phyloP scores from a whole-genome alignment of 208 protist species.

The Angomonas ambiguus region DNA sequence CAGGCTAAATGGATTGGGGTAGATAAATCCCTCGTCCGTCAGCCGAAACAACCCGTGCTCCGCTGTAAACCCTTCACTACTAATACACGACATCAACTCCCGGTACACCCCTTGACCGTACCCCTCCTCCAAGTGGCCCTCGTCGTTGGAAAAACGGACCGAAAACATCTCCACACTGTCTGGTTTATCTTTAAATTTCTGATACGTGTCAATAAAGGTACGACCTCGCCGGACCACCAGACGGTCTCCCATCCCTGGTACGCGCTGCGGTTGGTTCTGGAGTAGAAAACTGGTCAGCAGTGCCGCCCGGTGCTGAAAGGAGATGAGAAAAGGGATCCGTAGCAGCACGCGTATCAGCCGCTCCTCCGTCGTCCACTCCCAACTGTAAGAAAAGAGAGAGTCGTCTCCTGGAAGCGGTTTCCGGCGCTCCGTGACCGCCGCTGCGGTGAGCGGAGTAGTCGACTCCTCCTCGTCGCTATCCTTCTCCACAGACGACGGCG shows the following conservation, averaged over 20 bases:
- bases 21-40: slow-evolving; percentile 82
- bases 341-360: slow-evolving; percentile 64
- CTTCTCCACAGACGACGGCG: not conserved
- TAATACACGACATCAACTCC: slow-evolving; percentile 82
- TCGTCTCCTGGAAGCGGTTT: slow-evolving; percentile 32
- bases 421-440: not conserved
- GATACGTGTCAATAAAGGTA: slow-evolving; percentile 83
- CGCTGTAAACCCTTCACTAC: slow-evolving; percentile 72
- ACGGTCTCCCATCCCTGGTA: slow-evolving; percentile 9
- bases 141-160: slow-evolving; percentile 53
- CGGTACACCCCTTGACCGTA: slow-evolving; percentile 92
- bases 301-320: slow-evolving; percentile 62
- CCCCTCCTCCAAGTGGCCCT: slow-evolving; percentile 66
- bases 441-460: not conserved
- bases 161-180: slow-evolving; percentile 39
- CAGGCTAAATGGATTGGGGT: slow-evolving; percentile 86
- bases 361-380: slow-evolving; percentile 33
- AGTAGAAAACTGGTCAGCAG: slow-evolving; percentile 59
- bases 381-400: slow-evolving; percentile 34
- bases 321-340: slow-evolving; percentile 63
- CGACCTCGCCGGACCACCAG: slow-evolving; percentile 51
- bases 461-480: slow-evolving; percentile 1
- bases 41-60: slow-evolving; percentile 82
- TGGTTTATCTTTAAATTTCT: slow-evolving; percentile 42
- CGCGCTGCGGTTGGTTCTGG: slow-evolving; percentile 18